Evolutionary conservation across 2,329 filamentous ascomycete genomes (phyloP).

Genomic region (Colletotrichum coccodes): DNA sequence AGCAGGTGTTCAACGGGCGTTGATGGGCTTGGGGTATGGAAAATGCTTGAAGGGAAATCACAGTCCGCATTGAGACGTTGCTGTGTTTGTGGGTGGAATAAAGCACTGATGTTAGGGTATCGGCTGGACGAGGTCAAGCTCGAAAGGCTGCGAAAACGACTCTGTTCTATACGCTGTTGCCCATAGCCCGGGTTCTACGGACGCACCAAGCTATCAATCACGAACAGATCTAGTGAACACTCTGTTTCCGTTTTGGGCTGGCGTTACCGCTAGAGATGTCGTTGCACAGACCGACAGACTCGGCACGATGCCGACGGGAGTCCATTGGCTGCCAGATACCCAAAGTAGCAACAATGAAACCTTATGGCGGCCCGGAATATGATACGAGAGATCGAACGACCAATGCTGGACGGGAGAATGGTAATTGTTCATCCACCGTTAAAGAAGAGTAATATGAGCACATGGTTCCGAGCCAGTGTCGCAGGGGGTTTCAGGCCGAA

Average conservation of each 20-base stretch:
- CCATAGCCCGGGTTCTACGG: too few species aligned
- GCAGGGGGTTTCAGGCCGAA: slow-evolving; percentile 6
- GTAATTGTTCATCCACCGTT: not conserved
- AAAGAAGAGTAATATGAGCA: not conserved
- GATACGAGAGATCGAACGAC: not conserved
- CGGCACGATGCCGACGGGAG: slow-evolving; percentile 19
- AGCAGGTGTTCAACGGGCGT: too few species aligned
- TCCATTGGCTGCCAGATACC: not conserved
- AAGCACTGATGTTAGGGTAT: too few species aligned
- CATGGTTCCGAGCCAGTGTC: not conserved
- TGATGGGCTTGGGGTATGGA: too few species aligned
- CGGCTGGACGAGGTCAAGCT: not conserved
- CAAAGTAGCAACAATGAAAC: slow-evolving; percentile 9
- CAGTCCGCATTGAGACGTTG: too few species aligned
- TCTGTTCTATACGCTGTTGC: not conserved
- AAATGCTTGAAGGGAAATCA: too few species aligned
- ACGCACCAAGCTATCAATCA: too few species aligned
- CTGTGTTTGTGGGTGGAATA: too few species aligned
- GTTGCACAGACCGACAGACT: slow-evolving; percentile 12
- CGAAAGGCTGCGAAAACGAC: not conserved
- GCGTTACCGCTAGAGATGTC: not conserved
- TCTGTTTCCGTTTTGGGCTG: not conserved
- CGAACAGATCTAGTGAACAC: too few species aligned
- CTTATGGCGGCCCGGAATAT: not conserved
- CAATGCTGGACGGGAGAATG: not conserved